Base-by-base conservation (phyloP, 768 basidiomycete species). In the Favolaschia claudopus region DNA sequence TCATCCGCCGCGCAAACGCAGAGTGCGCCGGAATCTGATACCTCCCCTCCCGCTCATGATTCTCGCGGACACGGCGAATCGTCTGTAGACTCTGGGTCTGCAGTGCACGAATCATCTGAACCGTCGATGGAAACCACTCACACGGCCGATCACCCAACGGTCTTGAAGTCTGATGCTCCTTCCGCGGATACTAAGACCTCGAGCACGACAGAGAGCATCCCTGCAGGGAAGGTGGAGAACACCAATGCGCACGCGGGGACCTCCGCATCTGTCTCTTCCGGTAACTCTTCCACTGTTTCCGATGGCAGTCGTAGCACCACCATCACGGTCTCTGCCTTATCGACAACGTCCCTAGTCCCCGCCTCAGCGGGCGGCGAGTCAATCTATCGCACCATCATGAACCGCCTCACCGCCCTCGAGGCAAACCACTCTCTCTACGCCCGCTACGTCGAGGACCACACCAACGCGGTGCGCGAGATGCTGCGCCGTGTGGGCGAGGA, bases 351-450 rank as follows among this genome's bases (percentile, higher is more conserved):
- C 55, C 64, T 25, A 51, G 69, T 44, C 38, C 71, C 37, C 43
- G 62, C 32, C 50, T 67, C 67, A 8, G 64, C 74, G 0, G 81
- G 84, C 13, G 93, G 92, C 22, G 97, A 99, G 71, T 96, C 94
- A 2, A 95, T 99, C 63, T 99, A 97, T 67, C 89, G 95, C 8
- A 93, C 90, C 13, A 99, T 99, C 65, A 96, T 96, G 87, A 96
- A 97, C 65, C 89, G 95, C 7, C 82, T 99, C 12, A 85, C 86
- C 3, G 85, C 86, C 7, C 82, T 99, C 14, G 96, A 99, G 72
- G 83, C 84, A 9, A 97, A 96, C 66, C 91, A 95, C 44, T 93
- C 93, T 0, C 79, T 98, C 4, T 60, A 64, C 27, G 55, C 88
- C 55, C 74, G 87, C 17, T 99, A 97, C 69, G 88, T 97, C 13